phyloP scores from a whole-genome alignment of 2,329 filamentous ascomycete genomes.

The Ciborinia camelliae region DNA sequence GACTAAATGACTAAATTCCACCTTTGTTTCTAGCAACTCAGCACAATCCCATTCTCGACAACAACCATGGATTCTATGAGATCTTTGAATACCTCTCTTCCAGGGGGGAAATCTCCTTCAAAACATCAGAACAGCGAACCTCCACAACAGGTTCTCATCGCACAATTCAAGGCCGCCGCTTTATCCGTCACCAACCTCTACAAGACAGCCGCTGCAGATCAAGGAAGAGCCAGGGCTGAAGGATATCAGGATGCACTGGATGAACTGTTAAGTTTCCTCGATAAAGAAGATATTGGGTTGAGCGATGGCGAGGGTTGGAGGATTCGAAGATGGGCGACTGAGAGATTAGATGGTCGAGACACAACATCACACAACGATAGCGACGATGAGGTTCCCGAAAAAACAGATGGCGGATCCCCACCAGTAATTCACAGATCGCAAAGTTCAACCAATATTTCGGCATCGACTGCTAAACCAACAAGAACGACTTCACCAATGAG shows the following conservation, averaged over 20 bases:
- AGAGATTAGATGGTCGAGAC: constrained; percentile 64
- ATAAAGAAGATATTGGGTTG: constrained; percentile 75
- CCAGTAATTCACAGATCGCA: constrained; percentile 53
- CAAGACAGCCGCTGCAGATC: constrained; percentile 79
- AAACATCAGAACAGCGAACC: constrained; percentile 43
- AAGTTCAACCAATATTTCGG: constrained; percentile 40
- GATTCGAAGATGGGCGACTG: constrained; percentile 62
- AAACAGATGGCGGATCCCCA: constrained; percentile 57
- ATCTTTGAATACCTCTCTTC: constrained; percentile 59
- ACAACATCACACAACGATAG: constrained; percentile 56
- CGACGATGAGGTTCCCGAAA: constrained; percentile 63
- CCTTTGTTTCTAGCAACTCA: constrained; percentile 12
- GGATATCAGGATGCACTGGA: constrained; percentile 95
- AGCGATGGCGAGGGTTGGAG: constrained; percentile 72
- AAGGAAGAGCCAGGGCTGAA: constrained; percentile 69
- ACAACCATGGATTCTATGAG: constrained; percentile 60
- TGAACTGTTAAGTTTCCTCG: constrained; percentile 80
- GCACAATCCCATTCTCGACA: constrained; percentile 15
- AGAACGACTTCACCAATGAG: constrained; percentile 30
- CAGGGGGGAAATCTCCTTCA: constrained; percentile 45
- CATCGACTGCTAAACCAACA: constrained; percentile 26
- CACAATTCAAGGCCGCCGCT: constrained; percentile 84
- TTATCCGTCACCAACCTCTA: constrained; percentile 95
- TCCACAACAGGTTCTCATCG: constrained; percentile 68
- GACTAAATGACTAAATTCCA: constrained; percentile 17